Conservation (phyloP, 768 basidiomycete species). For the Pholiota conissans region DNA sequence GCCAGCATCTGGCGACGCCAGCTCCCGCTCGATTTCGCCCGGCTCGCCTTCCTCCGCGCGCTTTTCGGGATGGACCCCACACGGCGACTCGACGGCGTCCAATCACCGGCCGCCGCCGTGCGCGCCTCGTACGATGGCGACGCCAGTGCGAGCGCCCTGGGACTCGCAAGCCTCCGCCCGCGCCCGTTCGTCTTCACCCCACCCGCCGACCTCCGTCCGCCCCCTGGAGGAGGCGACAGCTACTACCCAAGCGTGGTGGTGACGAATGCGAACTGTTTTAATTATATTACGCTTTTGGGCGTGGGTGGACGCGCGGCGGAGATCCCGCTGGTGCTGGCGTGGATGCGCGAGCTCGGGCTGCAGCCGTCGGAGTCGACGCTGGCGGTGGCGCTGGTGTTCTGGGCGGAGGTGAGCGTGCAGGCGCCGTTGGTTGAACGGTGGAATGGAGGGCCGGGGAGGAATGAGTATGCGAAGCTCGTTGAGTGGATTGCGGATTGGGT, state of each 20-base stretch:
- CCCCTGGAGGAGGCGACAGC: constrained; percentile 5
- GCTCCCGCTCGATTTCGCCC: constrained; percentile 46
- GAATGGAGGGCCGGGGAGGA: constrained; percentile 12
- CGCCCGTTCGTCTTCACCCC: constrained; percentile 16
- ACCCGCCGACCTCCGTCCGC: constrained; percentile 25
- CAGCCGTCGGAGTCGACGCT: constrained; percentile 55
- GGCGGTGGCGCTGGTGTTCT: constrained; percentile 63
- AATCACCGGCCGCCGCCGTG: constrained; percentile 37
- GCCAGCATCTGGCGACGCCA: constrained; percentile 46
- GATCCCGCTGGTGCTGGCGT: constrained; percentile 66
- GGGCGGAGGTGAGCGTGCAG: constrained; percentile 67
- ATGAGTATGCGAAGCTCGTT: constrained; percentile 1
- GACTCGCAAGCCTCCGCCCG: constrained; percentile 7
- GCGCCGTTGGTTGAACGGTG: constrained; percentile 57
- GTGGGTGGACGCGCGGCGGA: constrained; percentile 43
- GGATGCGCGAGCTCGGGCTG: constrained; percentile 68
- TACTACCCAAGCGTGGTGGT: constrained; percentile 37
- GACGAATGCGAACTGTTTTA: constrained; percentile 50
- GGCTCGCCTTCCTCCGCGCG: constrained; percentile 54
- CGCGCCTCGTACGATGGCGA: constrained; percentile 26
- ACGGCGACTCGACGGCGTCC: constrained; percentile 20
- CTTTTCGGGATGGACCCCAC: constrained; percentile 50
- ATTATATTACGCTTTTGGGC: constrained; percentile 65
- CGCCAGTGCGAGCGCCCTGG: constrained; percentile 10
- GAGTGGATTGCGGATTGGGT: constrained; percentile 1